Evolutionary conservation across 805 yeast genomes (phyloP), one percentile per base, ranked within the genome.

Genomic region (Lipomyces orientalis): DNA sequence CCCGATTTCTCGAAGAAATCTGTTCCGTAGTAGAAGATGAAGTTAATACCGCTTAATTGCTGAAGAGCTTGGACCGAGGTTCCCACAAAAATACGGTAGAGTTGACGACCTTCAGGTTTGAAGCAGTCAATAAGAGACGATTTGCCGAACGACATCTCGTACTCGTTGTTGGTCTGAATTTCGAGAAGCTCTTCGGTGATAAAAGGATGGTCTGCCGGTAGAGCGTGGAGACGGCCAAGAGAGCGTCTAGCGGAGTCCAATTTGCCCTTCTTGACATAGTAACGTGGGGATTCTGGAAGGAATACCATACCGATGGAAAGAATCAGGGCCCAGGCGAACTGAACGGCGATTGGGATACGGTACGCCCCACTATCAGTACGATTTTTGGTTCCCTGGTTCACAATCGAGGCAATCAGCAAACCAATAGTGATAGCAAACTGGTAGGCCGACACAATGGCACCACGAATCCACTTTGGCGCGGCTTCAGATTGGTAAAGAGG

Each of bases 31-130:
- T 93, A 93, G 76, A 93, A 91, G 68, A 92, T 90, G 75, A 92
- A 92, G 81, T 93, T 93, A 69, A 92, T 88, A 64, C 98, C 98
- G 8, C 96, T 87, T 75, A 91, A 87, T 80, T 93, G 98, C 79
- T 94, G 98, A 75, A 91, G 82, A 25, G 91, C 88, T 79, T 91
- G 97, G 35, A 90, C 73, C 3, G 83, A 78, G 65, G 87, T 83
- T 63, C 96, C 96, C 16, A 93, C 87, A 29, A 58, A 66, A 77
- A 89, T 81, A 74, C 76, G 66, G 57, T 74, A 67, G 60, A 73
- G 61, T 51, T 66, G 71, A 10, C 65, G 62, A 7, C 62, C 60
- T 2, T 60, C 60, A 49, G 83, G 80, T 56, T 76, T 78, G 34
- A 70, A 69, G 35, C 67, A 64, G 31, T 70, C 73, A 19, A 46